Conservation (phyloP, 164 flowering plant genomes). For the Magnolia changhungtana region DNA sequence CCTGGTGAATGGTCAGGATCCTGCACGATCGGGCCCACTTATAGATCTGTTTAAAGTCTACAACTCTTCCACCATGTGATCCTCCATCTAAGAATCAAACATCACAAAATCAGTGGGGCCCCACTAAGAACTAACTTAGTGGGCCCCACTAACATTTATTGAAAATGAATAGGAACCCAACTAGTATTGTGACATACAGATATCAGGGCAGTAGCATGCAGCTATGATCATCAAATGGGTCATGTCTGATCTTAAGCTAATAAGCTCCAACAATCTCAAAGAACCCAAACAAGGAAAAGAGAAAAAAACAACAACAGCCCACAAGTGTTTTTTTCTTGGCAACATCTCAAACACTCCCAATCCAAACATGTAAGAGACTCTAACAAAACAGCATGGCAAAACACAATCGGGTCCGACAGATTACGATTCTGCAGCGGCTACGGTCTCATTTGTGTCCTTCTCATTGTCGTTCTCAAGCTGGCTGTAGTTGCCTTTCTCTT, state of each 20-base stretch:
- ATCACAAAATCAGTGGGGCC: background rate
- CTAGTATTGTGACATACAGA: background rate
- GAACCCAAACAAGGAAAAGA: background rate
- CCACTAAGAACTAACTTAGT: background rate
- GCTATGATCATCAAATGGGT: background rate
- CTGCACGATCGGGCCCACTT: too few relatives aligned
- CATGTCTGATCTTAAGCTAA: background rate
- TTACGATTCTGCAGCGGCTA: background rate
- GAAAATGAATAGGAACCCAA: background rate
- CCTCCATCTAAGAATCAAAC: background rate
- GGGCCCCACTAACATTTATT: too few relatives aligned
- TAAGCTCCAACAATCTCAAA: background rate
- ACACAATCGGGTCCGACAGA: background rate
- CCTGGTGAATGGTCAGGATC: too few relatives aligned
- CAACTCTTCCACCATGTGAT: background rate
- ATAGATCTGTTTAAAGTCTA: background rate
- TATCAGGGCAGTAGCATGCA: background rate
- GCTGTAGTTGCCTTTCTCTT: conserved; percentile 88
- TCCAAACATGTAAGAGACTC: background rate
- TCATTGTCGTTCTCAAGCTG: conserved; percentile 64
- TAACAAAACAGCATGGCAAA: background rate
- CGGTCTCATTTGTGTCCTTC: conserved; percentile 12
- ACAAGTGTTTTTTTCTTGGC: background rate
- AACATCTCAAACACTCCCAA: conserved; percentile 10
- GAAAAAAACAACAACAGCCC: background rate